Evolutionary conservation across 2,329 filamentous ascomycete genomes (phyloP).

Genomic region (Xylariaceae sp.): DNA sequence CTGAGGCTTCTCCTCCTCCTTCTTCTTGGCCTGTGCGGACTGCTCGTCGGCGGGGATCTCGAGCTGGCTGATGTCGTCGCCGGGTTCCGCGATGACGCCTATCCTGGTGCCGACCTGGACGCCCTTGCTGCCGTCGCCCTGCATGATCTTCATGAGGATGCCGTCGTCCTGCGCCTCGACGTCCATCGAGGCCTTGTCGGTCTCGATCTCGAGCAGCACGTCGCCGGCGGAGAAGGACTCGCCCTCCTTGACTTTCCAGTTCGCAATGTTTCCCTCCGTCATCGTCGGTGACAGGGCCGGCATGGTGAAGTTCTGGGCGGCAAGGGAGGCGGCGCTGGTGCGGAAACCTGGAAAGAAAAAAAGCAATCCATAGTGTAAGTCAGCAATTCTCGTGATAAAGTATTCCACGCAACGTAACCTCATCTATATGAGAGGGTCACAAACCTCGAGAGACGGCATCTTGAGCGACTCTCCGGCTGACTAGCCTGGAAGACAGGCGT

Average conservation of each 20-base stretch:
- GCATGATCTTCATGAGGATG: constrained; percentile 75
- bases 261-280: constrained; percentile 86
- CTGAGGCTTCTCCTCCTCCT: constrained; percentile 26
- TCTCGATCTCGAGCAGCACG: constrained; percentile 87
- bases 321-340: constrained; percentile 56
- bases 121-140: constrained; percentile 66
- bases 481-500: constrained; percentile 57
- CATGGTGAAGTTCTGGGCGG: constrained; percentile 86
- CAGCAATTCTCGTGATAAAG: no score
- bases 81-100: constrained; percentile 74
- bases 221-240: constrained; percentile 77
- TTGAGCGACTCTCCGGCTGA: constrained; percentile 46
- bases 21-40: constrained; percentile 35
- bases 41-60: constrained; percentile 68
- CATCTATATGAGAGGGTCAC: constrained; percentile 19
- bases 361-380: neutral
- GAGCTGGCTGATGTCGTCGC: constrained; percentile 69
- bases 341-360: constrained; percentile 50
- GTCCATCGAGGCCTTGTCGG: constrained; percentile 92
- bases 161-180: constrained; percentile 91
- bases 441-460: constrained; percentile 55
- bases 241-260: constrained; percentile 83
- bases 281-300: constrained; percentile 87
- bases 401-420: no score
- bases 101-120: constrained; percentile 77